phyloP scores from a whole-genome alignment of 1,139 yeast genomes.

The Chernovozyma sophiae-reginae region DNA sequence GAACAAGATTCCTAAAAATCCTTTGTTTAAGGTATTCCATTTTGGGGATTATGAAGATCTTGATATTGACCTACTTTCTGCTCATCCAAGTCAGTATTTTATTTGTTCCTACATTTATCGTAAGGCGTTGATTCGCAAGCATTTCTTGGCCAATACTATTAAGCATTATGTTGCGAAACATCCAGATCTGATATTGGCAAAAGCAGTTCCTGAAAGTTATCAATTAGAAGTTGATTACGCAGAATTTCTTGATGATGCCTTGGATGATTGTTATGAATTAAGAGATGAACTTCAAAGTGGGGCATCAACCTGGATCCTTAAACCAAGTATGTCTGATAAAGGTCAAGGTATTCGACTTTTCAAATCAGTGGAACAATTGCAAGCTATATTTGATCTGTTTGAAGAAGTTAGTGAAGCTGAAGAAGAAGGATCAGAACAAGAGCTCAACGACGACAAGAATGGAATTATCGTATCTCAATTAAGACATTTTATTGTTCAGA shows the following conservation, averaged over 20 bases:
- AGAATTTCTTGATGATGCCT: constrained; percentile 87
- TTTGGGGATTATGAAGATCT: constrained; percentile 89
- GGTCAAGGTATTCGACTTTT: constrained; percentile 93
- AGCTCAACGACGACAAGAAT: constrained; percentile 32
- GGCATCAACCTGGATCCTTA: constrained; percentile 77
- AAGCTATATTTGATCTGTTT: constrained; percentile 76
- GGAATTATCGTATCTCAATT: constrained; percentile 81
- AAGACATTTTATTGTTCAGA: constrained; percentile 87
- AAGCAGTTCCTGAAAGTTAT: constrained; percentile 70
- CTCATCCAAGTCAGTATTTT: constrained; percentile 44
- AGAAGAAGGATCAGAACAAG: constrained; percentile 42
- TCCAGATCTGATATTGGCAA: constrained; percentile 58
- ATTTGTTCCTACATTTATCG: constrained; percentile 80
- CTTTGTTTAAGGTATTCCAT: constrained; percentile 47
- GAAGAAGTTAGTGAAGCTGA: constrained; percentile 67
- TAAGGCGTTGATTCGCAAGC: constrained; percentile 86
- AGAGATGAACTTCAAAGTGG: constrained; percentile 68
- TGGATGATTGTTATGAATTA: constrained; percentile 88
- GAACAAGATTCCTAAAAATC: constrained; percentile 15
- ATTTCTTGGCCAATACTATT: constrained; percentile 77
- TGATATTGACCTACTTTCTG: constrained; percentile 60
- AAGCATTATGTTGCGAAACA: constrained; percentile 69
- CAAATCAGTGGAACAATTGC: constrained; percentile 72
- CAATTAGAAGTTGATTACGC: constrained; percentile 93
- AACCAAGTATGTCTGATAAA: constrained; percentile 95